A percentile compares a stretch with the other conserved stretches of the same genome.
Conservation (phyloP, 2,329 filamentous ascomycete genomes). For the Colletotrichum echinochloae region DNA sequence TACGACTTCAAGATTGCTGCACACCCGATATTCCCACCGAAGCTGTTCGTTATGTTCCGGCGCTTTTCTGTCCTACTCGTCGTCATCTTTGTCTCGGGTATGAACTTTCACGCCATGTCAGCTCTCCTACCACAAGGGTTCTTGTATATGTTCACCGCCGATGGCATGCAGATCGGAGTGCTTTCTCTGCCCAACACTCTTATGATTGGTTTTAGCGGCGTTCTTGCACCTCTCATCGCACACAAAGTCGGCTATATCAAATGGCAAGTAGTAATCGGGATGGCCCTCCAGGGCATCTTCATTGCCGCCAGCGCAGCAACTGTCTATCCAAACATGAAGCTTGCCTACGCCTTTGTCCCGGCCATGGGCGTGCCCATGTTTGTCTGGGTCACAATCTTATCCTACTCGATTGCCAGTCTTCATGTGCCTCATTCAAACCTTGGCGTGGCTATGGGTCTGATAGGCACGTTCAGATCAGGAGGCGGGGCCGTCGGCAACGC, state of each 20-base stretch:
- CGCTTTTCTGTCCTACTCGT: constrained; percentile 48
- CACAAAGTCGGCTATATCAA: constrained; percentile 49
- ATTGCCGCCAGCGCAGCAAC: constrained; percentile 46
- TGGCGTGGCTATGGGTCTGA: constrained; percentile 47
- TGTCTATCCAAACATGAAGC: constrained; percentile 45
- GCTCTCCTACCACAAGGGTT: constrained; percentile 47
- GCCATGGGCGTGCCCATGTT: constrained; percentile 49
- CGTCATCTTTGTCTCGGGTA: constrained; percentile 49
- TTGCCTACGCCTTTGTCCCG: constrained; percentile 48
- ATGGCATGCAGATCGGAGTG: constrained; percentile 46
- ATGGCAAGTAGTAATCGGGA: constrained; percentile 47
- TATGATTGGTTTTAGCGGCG: constrained; percentile 31
- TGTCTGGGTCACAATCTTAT: constrained; percentile 48
- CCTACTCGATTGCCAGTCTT: constrained; percentile 47
- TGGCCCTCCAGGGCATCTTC: constrained; percentile 48
- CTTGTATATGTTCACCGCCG: constrained; percentile 49
- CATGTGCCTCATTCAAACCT: constrained; percentile 48
- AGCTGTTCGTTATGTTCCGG: constrained; percentile 47
- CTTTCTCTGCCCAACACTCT: constrained; percentile 29
- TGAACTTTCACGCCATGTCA: constrained; percentile 47
- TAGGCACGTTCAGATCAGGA: constrained; percentile 48
- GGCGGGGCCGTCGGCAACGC: constrained; percentile 51
- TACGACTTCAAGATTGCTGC: constrained; percentile 44
- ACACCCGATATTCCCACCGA: constrained; percentile 45
- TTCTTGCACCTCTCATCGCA: constrained; percentile 46